Evolutionary conservation across 192 early-diverging fungal genomes (phyloP).

Genomic region (Geosiphon pyriformis): DNA sequence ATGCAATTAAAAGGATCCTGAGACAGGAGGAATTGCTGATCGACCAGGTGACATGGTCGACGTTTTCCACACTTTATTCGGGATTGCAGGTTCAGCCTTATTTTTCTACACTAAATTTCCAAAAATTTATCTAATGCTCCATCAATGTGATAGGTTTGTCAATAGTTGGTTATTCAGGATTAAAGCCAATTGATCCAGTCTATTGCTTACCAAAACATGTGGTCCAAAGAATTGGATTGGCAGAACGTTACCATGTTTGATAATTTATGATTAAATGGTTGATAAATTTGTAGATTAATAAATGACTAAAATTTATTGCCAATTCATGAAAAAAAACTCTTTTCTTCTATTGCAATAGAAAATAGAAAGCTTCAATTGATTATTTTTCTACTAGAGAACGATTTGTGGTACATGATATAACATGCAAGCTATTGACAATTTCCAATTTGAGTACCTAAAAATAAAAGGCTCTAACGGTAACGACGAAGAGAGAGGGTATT

Average conservation of each 20-base stretch:
- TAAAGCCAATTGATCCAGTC: constrained; percentile 80
- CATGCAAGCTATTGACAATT: too few relatives aligned
- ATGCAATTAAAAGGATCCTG: constrained; percentile 52
- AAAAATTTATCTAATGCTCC: not conserved
- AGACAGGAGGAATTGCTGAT: constrained; percentile 90
- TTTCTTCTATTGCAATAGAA: too few relatives aligned
- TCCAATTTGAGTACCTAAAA: not conserved
- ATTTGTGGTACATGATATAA: too few relatives aligned
- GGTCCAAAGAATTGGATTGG: constrained; percentile 49
- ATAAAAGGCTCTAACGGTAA: constrained; percentile 66
- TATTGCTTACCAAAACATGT: constrained; percentile 81
- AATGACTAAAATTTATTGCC: too few relatives aligned
- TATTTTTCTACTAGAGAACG: too few relatives aligned
- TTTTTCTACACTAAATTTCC: not conserved
- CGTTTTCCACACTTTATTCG: constrained; percentile 97
- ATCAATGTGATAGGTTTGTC: constrained; percentile 65
- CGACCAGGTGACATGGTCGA: constrained; percentile 86
- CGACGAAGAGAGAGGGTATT: constrained; percentile 94
- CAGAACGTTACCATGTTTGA: constrained; percentile 30
- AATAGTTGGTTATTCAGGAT: constrained; percentile 68
- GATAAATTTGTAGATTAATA: too few relatives aligned
- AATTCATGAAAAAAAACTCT: too few relatives aligned
- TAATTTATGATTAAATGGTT: too few relatives aligned
- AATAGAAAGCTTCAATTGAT: too few relatives aligned
- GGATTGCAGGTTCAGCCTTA: constrained; percentile 62